These are phyloP conservation scores for Jamesozyma jinghongensis DNA, from an alignment of 805 yeast species.

Conservation along the genomic window DNA sequence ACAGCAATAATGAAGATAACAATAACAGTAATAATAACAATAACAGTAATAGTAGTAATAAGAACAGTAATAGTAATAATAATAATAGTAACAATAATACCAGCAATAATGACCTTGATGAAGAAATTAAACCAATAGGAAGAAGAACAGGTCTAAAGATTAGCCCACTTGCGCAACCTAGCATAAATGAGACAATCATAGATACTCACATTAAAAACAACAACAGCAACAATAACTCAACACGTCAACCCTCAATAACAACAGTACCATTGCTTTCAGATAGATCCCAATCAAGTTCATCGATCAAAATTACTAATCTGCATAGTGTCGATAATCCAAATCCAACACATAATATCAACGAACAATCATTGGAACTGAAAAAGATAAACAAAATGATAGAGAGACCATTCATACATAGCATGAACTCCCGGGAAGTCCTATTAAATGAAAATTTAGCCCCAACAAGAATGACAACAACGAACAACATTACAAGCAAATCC, in stretches of 20 bases:
- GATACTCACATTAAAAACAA: background rate
- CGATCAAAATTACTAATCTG: background rate
- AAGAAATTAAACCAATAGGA: too few relatives aligned
- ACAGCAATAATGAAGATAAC: too few relatives aligned
- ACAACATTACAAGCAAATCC: too few relatives aligned
- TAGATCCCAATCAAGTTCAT: constrained; percentile 1
- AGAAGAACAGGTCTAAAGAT: too few relatives aligned
- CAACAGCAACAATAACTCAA: background rate
- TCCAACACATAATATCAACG: background rate
- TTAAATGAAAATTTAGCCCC: constrained; percentile 3
- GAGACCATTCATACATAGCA: constrained; percentile 17
- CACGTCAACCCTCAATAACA: background rate
- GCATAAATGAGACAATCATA: too few relatives aligned
- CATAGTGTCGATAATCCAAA: background rate
- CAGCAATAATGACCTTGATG: too few relatives aligned
- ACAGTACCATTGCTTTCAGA: constrained; percentile 1
- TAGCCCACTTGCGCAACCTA: too few relatives aligned
- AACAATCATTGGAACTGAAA: constrained; percentile 1
- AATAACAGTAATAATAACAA: too few relatives aligned
- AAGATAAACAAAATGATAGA: constrained; percentile 13
- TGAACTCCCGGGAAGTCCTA: constrained; percentile 22
- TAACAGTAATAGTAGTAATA: too few relatives aligned
- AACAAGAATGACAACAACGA: too few relatives aligned
- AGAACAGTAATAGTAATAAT: too few relatives aligned
- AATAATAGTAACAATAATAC: too few relatives aligned